Percentiles rank a stretch among this genome's conserved stretches.
phyloP scores from a whole-genome alignment of 164 flowering plant species.

The Piper betle region DNA sequence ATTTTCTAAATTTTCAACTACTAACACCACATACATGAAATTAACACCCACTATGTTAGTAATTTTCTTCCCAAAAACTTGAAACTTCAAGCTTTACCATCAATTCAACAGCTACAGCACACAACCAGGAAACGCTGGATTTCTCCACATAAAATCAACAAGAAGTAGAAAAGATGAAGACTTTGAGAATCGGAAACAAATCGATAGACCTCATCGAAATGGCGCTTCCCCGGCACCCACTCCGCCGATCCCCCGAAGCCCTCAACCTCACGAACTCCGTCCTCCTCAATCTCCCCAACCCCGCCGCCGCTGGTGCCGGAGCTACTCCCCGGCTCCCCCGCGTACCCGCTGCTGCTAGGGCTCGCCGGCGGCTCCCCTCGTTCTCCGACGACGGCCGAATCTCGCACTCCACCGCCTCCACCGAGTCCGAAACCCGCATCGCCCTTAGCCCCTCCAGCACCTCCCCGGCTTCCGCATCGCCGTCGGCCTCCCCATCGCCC shows the following conservation, averaged over 20 bases:
- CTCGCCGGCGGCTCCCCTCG: constrained; percentile 23
- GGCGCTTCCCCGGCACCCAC: constrained; percentile 26
- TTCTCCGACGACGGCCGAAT: neutral
- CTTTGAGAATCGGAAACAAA: neutral
- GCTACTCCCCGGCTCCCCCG: constrained; percentile 73
- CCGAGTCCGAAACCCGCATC: constrained; percentile 3
- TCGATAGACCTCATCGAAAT: constrained; percentile 19
- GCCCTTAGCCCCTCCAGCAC: neutral
- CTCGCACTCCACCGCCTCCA: constrained; percentile 7
- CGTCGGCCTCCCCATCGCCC: neutral
- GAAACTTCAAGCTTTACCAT: too few species aligned
- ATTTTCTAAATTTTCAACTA: too few species aligned
- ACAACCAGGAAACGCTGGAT: neutral
- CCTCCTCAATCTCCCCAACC: constrained; percentile 23
- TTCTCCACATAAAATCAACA: neutral
- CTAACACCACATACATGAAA: too few species aligned
- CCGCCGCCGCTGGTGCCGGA: constrained; percentile 37
- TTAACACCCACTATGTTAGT: too few species aligned
- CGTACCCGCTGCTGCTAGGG: constrained; percentile 89
- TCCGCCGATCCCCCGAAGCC: constrained; percentile 12
- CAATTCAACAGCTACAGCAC: neutral
- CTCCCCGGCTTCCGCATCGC: neutral
- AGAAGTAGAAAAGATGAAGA: neutral
- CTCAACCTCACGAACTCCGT: constrained; percentile 4
- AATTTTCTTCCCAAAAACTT: too few species aligned